Evolutionary conservation across 116 monocot species (phyloP), one percentile per base, ranked within the genome.

Genomic region (Thalassia testudinum): DNA sequence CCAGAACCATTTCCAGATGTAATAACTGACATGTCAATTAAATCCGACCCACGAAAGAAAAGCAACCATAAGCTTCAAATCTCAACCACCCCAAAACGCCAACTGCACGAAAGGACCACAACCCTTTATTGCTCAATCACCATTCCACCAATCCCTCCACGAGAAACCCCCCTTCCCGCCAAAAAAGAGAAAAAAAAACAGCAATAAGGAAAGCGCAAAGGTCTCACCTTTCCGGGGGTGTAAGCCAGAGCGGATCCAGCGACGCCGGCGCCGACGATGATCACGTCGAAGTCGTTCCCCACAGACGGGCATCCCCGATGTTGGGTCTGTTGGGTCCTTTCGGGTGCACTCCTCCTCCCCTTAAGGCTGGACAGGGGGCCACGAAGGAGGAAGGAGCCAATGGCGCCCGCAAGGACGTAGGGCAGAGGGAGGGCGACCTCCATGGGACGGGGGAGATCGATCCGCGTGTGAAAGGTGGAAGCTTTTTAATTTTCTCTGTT

Each of bases 161-260:
- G n/a, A n/a, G n/a, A n/a, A n/a, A 8, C 40, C 40, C 40, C 7
- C 11, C 14, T 40, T 14, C 40, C 40, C 11, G 40, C 40, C 40
- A 40, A 7, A 8, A 8, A 14, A 14, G 11, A n/a, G n/a, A n/a
- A n/a, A n/a, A n/a, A n/a, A 7, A 40, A 8, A 14, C 14, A 14
- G 14, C 40, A 40, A 40, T 14, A 40, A 14, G 14, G 40, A 40
- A 40, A 40, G 40, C 40, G 14, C 7, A 40, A 40, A 14, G 40
- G 47, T 40, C 56, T 37, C 14, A 40, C 56, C 74, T 83, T 74
- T 24, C 72, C 83, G 8, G 78, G 78, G 7, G 75, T 70, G 50
- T 72, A 78, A 12, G 83, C 83, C 16, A 83, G 75, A 0, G 83
- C 78, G 17, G 83, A 71, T 26, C 83, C 83, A 23, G 83, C 83